Evolutionary conservation across 2,329 filamentous ascomycete species (phyloP).

Genomic region (Ophiostoma sp.): DNA sequence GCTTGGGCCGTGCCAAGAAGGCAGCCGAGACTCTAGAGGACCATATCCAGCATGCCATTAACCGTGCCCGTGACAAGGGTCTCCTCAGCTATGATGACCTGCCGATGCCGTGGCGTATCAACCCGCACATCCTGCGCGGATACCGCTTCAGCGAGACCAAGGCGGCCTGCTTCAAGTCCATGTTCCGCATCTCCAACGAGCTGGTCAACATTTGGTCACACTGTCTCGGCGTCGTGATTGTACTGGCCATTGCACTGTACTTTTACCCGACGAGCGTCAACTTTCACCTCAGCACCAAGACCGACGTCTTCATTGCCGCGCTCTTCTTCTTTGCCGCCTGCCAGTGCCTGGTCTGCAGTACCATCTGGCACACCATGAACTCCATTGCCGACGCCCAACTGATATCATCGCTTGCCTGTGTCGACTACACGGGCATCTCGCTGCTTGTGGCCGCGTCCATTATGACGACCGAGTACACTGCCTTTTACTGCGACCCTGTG

Average conservation of each 20-base stretch:
- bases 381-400: slow-evolving; percentile 84
- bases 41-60: slow-evolving; percentile 73
- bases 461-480: slow-evolving; percentile 97
- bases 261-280: slow-evolving; percentile 87
- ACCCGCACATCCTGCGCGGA: slow-evolving; percentile 84
- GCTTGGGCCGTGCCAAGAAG: slow-evolving; percentile 73
- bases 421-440: slow-evolving; percentile 97
- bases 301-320: slow-evolving; percentile 84
- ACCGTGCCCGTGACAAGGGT: slow-evolving; percentile 69
- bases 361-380: slow-evolving; percentile 98
- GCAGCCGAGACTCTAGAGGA: slow-evolving; percentile 79
- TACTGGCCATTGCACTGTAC: slow-evolving; percentile 86
- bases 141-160: slow-evolving; percentile 94
- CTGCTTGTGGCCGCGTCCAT: slow-evolving; percentile 92
- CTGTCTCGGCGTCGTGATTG: slow-evolving; percentile 77
- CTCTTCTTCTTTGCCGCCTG: slow-evolving; percentile 95
- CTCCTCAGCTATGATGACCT: slow-evolving; percentile 86
- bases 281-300: slow-evolving; percentile 79
- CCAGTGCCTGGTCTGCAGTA: slow-evolving; percentile 91
- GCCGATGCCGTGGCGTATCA: slow-evolving; percentile 86
- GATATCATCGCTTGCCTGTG: slow-evolving; percentile 92
- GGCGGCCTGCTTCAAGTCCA: slow-evolving; percentile 77
- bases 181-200: slow-evolving; percentile 85
- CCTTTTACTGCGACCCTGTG: slow-evolving; percentile 93
- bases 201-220: slow-evolving; percentile 98